A percentile compares a stretch with the other conserved stretches of the same genome.
Evolutionary conservation across 1,139 yeast species (phyloP).

Genomic region (Suhomyces maxii): DNA sequence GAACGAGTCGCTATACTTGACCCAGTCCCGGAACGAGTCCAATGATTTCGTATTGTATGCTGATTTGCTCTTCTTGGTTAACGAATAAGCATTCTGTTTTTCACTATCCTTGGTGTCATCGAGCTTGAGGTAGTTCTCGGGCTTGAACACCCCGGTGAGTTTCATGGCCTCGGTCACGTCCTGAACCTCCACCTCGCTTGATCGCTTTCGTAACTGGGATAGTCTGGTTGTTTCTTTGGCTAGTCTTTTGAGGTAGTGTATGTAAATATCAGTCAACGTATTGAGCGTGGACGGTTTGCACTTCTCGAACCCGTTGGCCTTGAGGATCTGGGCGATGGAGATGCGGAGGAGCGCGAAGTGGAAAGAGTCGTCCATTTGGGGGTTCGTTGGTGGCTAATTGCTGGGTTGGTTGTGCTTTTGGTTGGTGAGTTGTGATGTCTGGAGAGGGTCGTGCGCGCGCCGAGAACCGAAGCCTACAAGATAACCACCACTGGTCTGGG

Average conservation of each 20-base stretch:
- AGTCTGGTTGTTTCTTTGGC: slow-evolving; percentile 16
- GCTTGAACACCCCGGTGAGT: slow-evolving; percentile 19
- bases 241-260: slow-evolving; percentile 19
- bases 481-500: no score
- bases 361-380: slow-evolving; percentile 23
- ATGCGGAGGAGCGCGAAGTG: slow-evolving; percentile 25
- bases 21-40: slow-evolving; percentile 42
- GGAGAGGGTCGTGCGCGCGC: neutral
- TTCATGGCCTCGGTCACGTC: slow-evolving; percentile 24
- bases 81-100: slow-evolving; percentile 15
- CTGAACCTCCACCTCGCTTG: slow-evolving; percentile 17
- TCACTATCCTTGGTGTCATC: slow-evolving; percentile 17
- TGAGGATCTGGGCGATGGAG: slow-evolving; percentile 26
- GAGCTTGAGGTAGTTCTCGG: slow-evolving; percentile 17
- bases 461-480: no score
- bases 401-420: no score
- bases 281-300: slow-evolving; percentile 27
- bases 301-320: slow-evolving; percentile 28
- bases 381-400: neutral
- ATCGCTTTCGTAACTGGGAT: slow-evolving; percentile 18
- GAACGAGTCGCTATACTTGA: slow-evolving; percentile 30
- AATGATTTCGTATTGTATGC: slow-evolving; percentile 40
- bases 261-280: slow-evolving; percentile 23
- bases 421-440: neutral
- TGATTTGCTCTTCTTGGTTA: slow-evolving; percentile 16